phyloP scores from a whole-genome alignment of 208 protist species.

The Strigomonas galati region DNA sequence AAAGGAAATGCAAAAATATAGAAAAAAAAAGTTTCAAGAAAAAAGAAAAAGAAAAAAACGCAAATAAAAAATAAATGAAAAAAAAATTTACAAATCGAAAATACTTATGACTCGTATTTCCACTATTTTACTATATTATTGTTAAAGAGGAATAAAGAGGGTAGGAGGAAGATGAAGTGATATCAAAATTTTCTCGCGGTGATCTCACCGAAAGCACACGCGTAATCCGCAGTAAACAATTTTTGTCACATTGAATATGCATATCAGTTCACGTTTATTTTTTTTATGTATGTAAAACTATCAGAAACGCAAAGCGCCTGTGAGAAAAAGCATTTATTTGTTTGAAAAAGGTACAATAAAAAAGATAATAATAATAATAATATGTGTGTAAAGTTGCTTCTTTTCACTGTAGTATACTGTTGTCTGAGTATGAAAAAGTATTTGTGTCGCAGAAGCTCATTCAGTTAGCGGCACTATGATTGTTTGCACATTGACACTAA shows the following conservation, averaged over 20 bases:
- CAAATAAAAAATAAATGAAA: not conserved
- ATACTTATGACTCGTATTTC: too few relatives aligned
- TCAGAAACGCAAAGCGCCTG: not conserved
- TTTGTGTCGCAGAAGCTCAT: constrained; percentile 1
- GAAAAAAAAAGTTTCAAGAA: not conserved
- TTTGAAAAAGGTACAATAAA: constrained; percentile 1
- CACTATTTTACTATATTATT: too few relatives aligned
- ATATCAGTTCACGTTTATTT: too few relatives aligned
- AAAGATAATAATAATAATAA: constrained; percentile 6
- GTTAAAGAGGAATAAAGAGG: not conserved
- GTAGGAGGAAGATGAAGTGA: not conserved
- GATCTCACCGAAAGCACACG: not conserved
- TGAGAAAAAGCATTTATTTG: not conserved
- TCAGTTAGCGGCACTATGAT: not conserved
- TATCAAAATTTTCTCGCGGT: not conserved
- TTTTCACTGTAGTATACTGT: not conserved
- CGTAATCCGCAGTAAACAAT: not conserved
- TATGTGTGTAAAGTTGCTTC: not conserved
- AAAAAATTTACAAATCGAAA: not conserved
- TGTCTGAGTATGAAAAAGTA: not conserved
- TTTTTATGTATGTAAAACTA: too few relatives aligned
- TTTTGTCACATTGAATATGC: not conserved
- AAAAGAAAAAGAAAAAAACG: not conserved
- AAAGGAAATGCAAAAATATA: not conserved
- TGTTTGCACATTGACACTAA: too few relatives aligned